Percentiles rank a stretch among this genome's conserved stretches.
phyloP scores from a whole-genome alignment of 2,329 filamentous ascomycete species.

The Paecilomyces variotii region DNA sequence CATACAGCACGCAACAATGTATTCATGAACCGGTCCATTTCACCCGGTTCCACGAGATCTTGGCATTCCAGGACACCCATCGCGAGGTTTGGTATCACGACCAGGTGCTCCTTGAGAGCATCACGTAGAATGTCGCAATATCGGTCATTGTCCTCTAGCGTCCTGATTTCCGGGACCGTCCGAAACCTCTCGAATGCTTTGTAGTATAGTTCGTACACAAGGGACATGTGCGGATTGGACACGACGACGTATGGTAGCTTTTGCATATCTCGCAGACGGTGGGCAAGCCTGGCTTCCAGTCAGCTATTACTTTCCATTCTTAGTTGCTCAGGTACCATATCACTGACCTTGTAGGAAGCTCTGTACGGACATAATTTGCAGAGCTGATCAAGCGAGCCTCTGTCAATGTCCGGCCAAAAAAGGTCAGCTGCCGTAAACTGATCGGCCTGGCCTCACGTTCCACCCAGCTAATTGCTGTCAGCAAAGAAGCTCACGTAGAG shows the following conservation, averaged over 20 bases:
- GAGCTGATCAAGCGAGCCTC: constrained; percentile 84
- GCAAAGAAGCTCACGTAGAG: constrained; percentile 1
- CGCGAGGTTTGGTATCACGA: constrained; percentile 86
- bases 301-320: constrained; percentile 3
- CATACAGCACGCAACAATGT: constrained; percentile 79
- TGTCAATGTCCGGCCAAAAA: constrained; percentile 89
- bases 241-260: constrained; percentile 92
- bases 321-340: background rate
- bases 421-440: constrained; percentile 89
- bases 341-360: constrained; percentile 71
- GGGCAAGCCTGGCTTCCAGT: constrained; percentile 58
- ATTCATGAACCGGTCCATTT: constrained; percentile 92
- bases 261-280: constrained; percentile 95
- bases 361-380: constrained; percentile 93
- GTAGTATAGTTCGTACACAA: constrained; percentile 96
- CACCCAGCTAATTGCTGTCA: constrained; percentile 64
- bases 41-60: constrained; percentile 67
- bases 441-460: constrained; percentile 89
- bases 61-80: constrained; percentile 92
- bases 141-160: constrained; percentile 78
- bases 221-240: constrained; percentile 86
- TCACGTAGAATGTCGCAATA: constrained; percentile 74
- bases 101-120: constrained; percentile 78
- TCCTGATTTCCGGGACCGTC: constrained; percentile 73
- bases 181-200: constrained; percentile 90